These are phyloP conservation scores for Sclerotinia sclerotiorum DNA, from an alignment of 2,329 filamentous ascomycete species.

Conservation along the genomic window DNA sequence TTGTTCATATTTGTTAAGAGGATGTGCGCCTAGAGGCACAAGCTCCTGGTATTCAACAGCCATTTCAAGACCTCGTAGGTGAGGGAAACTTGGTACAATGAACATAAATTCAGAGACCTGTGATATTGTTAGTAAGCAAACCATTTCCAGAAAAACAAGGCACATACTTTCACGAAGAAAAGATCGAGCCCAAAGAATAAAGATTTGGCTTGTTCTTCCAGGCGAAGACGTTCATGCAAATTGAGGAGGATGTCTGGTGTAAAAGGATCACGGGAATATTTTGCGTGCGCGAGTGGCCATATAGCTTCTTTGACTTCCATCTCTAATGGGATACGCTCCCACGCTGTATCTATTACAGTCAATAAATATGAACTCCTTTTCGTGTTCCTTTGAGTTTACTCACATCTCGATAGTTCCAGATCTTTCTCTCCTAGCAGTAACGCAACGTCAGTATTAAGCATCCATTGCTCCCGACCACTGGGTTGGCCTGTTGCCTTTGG, in stretches of 20 bases:
- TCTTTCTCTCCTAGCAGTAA: slow-evolving; percentile 66
- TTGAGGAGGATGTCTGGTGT: neutral
- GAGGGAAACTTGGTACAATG: slow-evolving; percentile 56
- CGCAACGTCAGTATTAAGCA: slow-evolving; percentile 64
- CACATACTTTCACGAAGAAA: slow-evolving; percentile 64
- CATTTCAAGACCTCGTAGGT: slow-evolving; percentile 57
- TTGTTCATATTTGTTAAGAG: slow-evolving; percentile 54
- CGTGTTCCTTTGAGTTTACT: slow-evolving; percentile 34
- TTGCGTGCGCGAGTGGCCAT: slow-evolving; percentile 58
- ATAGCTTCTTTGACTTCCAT: slow-evolving; percentile 56
- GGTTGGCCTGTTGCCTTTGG: slow-evolving; percentile 52
- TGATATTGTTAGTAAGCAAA: slow-evolving; percentile 20
- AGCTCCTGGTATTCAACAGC: slow-evolving; percentile 59
- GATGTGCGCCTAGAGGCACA: slow-evolving; percentile 24
- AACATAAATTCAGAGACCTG: slow-evolving; percentile 63
- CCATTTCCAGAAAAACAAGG: neutral
- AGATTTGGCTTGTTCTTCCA: slow-evolving; percentile 11
- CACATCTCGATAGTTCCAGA: slow-evolving; percentile 58
- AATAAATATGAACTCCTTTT: slow-evolving; percentile 19
- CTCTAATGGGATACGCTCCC: slow-evolving; percentile 56
- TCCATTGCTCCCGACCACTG: slow-evolving; percentile 64
- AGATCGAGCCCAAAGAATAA: slow-evolving; percentile 52
- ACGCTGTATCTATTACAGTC: slow-evolving; percentile 52
- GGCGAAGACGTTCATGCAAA: neutral
- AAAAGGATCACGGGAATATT: slow-evolving; percentile 46